Evolutionary conservation across 805 yeast genomes (phyloP).

Genomic region (Yamadazyma phyllophila): DNA sequence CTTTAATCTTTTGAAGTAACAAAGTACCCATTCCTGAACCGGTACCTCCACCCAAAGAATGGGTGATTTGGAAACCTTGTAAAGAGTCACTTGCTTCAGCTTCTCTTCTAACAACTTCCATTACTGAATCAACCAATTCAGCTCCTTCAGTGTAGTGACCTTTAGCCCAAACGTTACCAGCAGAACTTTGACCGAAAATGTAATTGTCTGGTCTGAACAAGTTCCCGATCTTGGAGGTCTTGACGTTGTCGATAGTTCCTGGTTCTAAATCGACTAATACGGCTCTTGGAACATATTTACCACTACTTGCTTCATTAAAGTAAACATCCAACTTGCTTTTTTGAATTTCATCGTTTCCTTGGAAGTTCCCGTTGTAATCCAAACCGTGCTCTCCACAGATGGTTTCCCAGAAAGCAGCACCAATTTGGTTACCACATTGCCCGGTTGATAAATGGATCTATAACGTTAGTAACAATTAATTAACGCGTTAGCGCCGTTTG

Average conservation of each 20-base stretch:
- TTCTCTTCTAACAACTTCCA: slow-evolving; percentile 90
- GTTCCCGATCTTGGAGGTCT: slow-evolving; percentile 76
- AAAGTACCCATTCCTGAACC: slow-evolving; percentile 97
- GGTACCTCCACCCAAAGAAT: slow-evolving; percentile 73
- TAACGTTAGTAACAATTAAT: neutral
- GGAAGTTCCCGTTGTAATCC: slow-evolving; percentile 71
- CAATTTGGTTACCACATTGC: slow-evolving; percentile 98
- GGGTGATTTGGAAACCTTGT: slow-evolving; percentile 88
- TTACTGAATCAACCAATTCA: slow-evolving; percentile 83
- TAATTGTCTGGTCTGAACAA: slow-evolving; percentile 90
- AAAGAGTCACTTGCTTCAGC: slow-evolving; percentile 90
- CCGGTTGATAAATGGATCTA: slow-evolving; percentile 95
- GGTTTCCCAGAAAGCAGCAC: slow-evolving; percentile 93
- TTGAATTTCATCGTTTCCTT: slow-evolving; percentile 46
- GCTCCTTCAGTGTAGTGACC: slow-evolving; percentile 98
- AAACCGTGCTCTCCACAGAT: slow-evolving; percentile 87
- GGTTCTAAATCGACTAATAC: slow-evolving; percentile 93
- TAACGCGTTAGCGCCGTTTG: slow-evolving; percentile 1
- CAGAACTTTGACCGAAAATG: slow-evolving; percentile 86
- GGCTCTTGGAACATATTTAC: slow-evolving; percentile 92
- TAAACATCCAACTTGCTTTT: slow-evolving; percentile 70
- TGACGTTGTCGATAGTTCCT: slow-evolving; percentile 85
- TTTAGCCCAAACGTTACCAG: slow-evolving; percentile 97
- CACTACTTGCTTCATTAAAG: slow-evolving; percentile 81
- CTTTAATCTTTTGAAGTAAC: slow-evolving; percentile 79